Evolutionary conservation across 2,329 filamentous ascomycete species (phyloP).

Genomic region (Colletotrichum euphorbiae): DNA sequence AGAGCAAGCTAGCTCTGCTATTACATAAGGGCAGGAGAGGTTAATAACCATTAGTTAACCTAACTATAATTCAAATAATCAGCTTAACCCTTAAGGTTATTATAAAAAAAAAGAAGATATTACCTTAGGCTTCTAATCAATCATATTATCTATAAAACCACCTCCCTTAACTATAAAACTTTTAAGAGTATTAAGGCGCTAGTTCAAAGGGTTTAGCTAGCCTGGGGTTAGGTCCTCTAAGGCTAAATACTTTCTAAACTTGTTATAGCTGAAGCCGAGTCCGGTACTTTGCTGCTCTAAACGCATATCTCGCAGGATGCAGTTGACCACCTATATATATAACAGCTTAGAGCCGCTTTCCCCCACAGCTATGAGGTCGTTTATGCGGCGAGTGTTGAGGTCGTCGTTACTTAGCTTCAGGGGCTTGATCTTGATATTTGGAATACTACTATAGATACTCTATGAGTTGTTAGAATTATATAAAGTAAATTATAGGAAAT

Average conservation of each 20-base stretch:
- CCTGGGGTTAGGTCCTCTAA: slow-evolving; percentile 56
- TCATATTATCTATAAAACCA: slow-evolving; percentile 4
- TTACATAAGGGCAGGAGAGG: slow-evolving; percentile 78
- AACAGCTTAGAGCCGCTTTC: slow-evolving; percentile 59
- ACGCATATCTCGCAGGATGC: slow-evolving; percentile 68
- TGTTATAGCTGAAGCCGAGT: slow-evolving; percentile 60
- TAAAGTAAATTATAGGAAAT: rapidly evolving
- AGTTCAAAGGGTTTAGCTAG: slow-evolving; percentile 67
- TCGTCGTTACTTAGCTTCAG: slow-evolving; percentile 63
- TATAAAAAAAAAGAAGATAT: too few species aligned
- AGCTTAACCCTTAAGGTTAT: too few species aligned
- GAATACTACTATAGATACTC: slow-evolving; percentile 55
- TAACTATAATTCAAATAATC: slow-evolving; percentile 43
- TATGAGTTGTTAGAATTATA: slow-evolving; percentile 38
- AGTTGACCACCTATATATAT: slow-evolving; percentile 65
- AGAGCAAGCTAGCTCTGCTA: slow-evolving; percentile 71
- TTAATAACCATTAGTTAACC: slow-evolving; percentile 75
- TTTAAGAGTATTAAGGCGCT: slow-evolving; percentile 71
- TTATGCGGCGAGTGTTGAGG: slow-evolving; percentile 68
- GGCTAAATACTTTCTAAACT: slow-evolving; percentile 53
- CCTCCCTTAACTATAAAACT: slow-evolving; percentile 64
- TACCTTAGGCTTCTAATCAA: slow-evolving; percentile 46
- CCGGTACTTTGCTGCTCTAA: slow-evolving; percentile 53
- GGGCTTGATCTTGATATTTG: slow-evolving; percentile 59
- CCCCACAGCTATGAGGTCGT: slow-evolving; percentile 69